Conservation (phyloP, 2,329 filamentous ascomycete genomes). For the Fusarium sp. region DNA sequence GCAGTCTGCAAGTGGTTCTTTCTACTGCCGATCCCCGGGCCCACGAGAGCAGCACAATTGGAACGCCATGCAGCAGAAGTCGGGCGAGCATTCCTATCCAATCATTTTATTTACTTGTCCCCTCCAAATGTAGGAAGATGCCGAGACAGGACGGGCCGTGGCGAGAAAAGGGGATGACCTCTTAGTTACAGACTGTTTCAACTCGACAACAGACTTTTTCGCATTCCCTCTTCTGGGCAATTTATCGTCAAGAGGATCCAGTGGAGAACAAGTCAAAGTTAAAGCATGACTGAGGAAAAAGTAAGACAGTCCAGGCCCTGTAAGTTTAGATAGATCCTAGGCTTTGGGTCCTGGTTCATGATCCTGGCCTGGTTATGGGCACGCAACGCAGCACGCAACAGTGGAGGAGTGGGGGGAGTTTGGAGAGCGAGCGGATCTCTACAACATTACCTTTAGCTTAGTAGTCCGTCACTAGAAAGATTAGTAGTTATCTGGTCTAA, state of each 20-base stretch:
- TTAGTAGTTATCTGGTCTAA: not conserved
- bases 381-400: slow-evolving; percentile 35
- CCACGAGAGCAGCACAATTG: slow-evolving; percentile 12
- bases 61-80: slow-evolving; percentile 32
- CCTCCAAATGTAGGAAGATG: slow-evolving; percentile 16
- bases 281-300: slow-evolving; percentile 7
- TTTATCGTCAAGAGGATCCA: slow-evolving; percentile 10
- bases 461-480: not conserved
- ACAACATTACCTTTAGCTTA: not conserved
- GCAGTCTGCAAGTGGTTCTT: slow-evolving; percentile 13
- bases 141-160: slow-evolving; percentile 36
- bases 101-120: slow-evolving; percentile 19
- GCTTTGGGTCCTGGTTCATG: not conserved
- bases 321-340: slow-evolving; percentile 11
- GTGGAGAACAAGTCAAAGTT: slow-evolving; percentile 8
- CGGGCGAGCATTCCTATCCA: not conserved
- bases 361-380: slow-evolving; percentile 12
- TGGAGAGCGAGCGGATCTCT: slow-evolving; percentile 19
- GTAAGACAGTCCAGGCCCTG: slow-evolving; percentile 2
- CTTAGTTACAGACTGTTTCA: not conserved
- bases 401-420: slow-evolving; percentile 22
- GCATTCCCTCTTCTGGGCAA: not conserved
- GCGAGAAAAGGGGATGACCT: slow-evolving; percentile 11
- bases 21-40: slow-evolving; percentile 25
- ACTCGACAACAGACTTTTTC: not conserved